Conservation (phyloP, 108 stramenopile genomes). For the Nitzschia inconspicua region DNA sequence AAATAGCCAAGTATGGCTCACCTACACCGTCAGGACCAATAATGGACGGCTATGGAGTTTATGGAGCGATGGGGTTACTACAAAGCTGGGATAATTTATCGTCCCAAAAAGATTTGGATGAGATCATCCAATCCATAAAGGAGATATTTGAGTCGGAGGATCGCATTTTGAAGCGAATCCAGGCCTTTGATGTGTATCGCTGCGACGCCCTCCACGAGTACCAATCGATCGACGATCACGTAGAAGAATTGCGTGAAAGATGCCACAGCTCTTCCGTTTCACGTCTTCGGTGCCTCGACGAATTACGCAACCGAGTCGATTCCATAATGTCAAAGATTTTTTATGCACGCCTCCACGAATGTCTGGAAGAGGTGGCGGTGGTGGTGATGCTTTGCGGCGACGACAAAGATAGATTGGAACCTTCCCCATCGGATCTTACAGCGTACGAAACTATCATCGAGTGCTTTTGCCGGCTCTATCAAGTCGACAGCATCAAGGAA, state of each 20-base stretch:
- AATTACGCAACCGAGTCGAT: slow-evolving; percentile 12
- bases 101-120: slow-evolving; percentile 14
- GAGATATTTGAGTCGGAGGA: slow-evolving; percentile 17
- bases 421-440: too few species aligned
- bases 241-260: not conserved
- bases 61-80: slow-evolving; percentile 20
- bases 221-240: slow-evolving; percentile 6
- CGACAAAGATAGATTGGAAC: not conserved
- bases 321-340: slow-evolving; percentile 9
- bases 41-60: slow-evolving; percentile 20
- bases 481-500: too few species aligned
- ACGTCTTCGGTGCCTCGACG: slow-evolving; percentile 14
- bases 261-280: not conserved
- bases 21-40: not conserved
- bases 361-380: slow-evolving; percentile 7
- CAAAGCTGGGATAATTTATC: slow-evolving; percentile 18
- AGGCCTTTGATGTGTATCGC: slow-evolving; percentile 13
- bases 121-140: slow-evolving; percentile 5
- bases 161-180: slow-evolving; percentile 15
- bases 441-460: too few species aligned
- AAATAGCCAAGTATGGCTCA: slow-evolving; percentile 13
- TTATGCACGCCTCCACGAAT: slow-evolving; percentile 6
- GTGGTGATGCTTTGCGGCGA: slow-evolving; percentile 13
- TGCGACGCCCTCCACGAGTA: slow-evolving; percentile 8
- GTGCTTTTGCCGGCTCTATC: too few species aligned